phyloP scores from a whole-genome alignment of 2,329 filamentous ascomycete species.

The Aureobasidium sp. region DNA sequence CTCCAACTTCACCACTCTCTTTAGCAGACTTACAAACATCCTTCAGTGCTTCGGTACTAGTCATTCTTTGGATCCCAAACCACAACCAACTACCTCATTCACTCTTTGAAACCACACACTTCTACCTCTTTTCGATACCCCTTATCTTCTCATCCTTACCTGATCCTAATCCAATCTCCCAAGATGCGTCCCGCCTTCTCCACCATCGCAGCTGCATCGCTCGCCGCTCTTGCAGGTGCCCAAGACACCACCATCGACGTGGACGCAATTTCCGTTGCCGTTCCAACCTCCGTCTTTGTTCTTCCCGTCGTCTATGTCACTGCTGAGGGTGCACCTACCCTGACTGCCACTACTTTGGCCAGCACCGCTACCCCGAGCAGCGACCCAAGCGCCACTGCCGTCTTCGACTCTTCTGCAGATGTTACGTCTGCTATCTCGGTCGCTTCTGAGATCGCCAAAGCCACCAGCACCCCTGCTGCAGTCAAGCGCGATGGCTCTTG shows the following conservation, averaged over 20 bases:
- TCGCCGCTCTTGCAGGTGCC: conserved; percentile 4
- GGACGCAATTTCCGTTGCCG: background rate
- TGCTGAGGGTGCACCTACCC: background rate
- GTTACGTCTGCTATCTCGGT: background rate
- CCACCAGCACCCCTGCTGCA: background rate
- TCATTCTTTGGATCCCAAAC: conserved; percentile 11
- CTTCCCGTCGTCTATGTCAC: conserved; percentile 11
- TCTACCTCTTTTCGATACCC: conserved; percentile 2
- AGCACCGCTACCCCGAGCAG: background rate
- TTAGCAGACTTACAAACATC: conserved; percentile 6
- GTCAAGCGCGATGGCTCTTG: conserved; percentile 8
- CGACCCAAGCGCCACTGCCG: conserved; percentile 1
- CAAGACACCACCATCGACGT: background rate
- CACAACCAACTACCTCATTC: conserved; percentile 5
- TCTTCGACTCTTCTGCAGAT: conserved; percentile 9
- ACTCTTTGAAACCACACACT: conserved; percentile 3
- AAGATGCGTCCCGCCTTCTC: conserved; percentile 6
- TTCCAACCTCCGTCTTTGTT: conserved; percentile 7
- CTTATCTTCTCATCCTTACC: background rate
- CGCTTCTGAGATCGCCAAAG: background rate
- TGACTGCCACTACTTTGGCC: conserved; percentile 7
- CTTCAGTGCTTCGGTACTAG: conserved; percentile 13
- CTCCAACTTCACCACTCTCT: conserved; percentile 10
- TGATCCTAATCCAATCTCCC: background rate
- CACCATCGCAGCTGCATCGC: conserved; percentile 1